Evolutionary conservation across 164 flowering plant genomes (phyloP).

Genomic region (Chimonanthus praecox): DNA sequence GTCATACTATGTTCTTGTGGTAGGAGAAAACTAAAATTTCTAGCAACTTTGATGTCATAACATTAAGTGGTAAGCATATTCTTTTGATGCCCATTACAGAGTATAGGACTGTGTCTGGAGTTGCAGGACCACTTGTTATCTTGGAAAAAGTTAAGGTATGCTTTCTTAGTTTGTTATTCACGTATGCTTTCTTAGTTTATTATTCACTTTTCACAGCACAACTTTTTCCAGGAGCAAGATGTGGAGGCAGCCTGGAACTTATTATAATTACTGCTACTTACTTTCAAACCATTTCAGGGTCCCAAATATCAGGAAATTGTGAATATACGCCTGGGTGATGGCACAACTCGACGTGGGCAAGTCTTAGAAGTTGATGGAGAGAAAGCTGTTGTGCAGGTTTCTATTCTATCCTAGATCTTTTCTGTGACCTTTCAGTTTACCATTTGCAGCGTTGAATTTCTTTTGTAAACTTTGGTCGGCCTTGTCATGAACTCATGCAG

Average conservation of each 20-base stretch:
- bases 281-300: slow-evolving; percentile 40
- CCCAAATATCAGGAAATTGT: slow-evolving; percentile 97
- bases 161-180: neutral
- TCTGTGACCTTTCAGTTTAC: neutral
- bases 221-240: neutral
- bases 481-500: neutral
- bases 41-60: neutral
- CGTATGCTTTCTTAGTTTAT: neutral
- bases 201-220: neutral
- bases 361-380: slow-evolving; percentile 98
- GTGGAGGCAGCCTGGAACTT: neutral
- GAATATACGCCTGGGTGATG: slow-evolving; percentile 92
- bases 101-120: slow-evolving; percentile 96
- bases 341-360: slow-evolving; percentile 90
- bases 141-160: slow-evolving; percentile 96
- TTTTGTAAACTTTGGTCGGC: neutral
- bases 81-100: slow-evolving; percentile 42
- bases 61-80: neutral
- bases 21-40: neutral
- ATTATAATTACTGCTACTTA: neutral
- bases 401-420: neutral
- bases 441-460: neutral
- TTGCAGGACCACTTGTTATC: slow-evolving; percentile 97
- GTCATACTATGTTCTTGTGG: neutral
- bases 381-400: slow-evolving; percentile 97